A percentile compares a stretch with the other conserved stretches of the same genome.
Evolutionary conservation across 257 asterid species (phyloP).

Genomic region (Henckelia pumila): DNA sequence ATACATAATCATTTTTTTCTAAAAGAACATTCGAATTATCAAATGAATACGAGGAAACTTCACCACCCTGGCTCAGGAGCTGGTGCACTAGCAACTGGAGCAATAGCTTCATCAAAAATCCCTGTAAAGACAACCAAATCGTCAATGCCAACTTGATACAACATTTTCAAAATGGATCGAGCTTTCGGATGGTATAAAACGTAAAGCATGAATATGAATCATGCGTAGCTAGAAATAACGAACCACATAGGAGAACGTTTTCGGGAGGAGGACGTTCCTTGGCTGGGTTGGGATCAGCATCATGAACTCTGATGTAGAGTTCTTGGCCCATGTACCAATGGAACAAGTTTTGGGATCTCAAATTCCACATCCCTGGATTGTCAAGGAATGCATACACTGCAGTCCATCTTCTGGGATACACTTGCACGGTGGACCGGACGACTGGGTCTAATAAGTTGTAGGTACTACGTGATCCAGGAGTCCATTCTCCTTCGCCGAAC

Average conservation of each 20-base stretch:
- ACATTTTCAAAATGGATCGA: neutral
- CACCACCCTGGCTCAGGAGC: constrained; percentile 30
- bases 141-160: neutral
- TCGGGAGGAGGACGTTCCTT: constrained; percentile 40
- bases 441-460: constrained; percentile 47
- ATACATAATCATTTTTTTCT: neutral
- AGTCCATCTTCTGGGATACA: constrained; percentile 36
- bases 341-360: constrained; percentile 38
- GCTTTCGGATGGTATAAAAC: neutral
- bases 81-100: constrained; percentile 31
- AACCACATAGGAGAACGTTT: constrained; percentile 36
- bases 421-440: constrained; percentile 43
- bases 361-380: constrained; percentile 43
- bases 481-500: constrained; percentile 52
- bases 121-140: constrained; percentile 23
- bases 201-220: neutral
- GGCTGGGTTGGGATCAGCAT: constrained; percentile 38
- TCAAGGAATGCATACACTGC: constrained; percentile 37
- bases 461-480: constrained; percentile 27
- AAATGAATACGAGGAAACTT: neutral
- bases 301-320: constrained; percentile 39
- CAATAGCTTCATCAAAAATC: constrained; percentile 21
- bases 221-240: neutral
- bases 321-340: constrained; percentile 44
- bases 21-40: neutral